Base-by-base conservation (phyloP, 345 rosid genomes). In the Camelina neglecta region DNA sequence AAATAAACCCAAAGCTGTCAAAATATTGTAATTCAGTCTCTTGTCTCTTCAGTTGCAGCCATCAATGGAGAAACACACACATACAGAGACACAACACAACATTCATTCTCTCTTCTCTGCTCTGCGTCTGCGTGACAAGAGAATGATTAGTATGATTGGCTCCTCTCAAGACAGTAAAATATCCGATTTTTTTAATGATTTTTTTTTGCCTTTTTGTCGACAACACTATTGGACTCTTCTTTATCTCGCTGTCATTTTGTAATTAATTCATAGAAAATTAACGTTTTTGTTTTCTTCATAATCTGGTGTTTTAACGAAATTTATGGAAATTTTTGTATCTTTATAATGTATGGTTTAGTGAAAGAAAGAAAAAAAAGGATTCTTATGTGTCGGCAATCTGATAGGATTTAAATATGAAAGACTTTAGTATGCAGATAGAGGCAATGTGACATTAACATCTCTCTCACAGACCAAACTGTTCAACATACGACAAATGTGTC, bases 131-230 rank as follows among this genome's bases (percentile, higher is more conserved):
- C 61, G 20, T 39, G 69, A 68, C 73, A 75, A 53, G 64, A 53
- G 75, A 69, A 75, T 75, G 74, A 75, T 67, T 31, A 53, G 63
- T 75, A 53, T 75, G 73, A 75, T 75, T 68, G 59, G 69, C 21
- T 47, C 60, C 36, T 33, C 36, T 33, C 36, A 0, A 23, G 39
- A 60, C 62, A 50, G 48, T 75, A 15, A 29, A 29, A 44, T 47
- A 65, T 65, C 66, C 66, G 1, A 65, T 47, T 11, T 45, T 45
- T 62, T 1, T 67, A 29, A 29, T 20, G 4, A 11, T 64, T 7
- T 65, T 45, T n/a, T 74, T 57, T 74, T 63, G 7, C 0, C 66
- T 48, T 65, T 41, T 42, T 26, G 23, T 16, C 1, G 6, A 13
- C 61, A 13, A 72, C 10, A 51, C 45, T 61, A 57, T 57, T 56